Percentiles rank a stretch among this genome's conserved stretches.
Conservation (phyloP, 2,329 filamentous ascomycete genomes). For the Juglanconis sp. region DNA sequence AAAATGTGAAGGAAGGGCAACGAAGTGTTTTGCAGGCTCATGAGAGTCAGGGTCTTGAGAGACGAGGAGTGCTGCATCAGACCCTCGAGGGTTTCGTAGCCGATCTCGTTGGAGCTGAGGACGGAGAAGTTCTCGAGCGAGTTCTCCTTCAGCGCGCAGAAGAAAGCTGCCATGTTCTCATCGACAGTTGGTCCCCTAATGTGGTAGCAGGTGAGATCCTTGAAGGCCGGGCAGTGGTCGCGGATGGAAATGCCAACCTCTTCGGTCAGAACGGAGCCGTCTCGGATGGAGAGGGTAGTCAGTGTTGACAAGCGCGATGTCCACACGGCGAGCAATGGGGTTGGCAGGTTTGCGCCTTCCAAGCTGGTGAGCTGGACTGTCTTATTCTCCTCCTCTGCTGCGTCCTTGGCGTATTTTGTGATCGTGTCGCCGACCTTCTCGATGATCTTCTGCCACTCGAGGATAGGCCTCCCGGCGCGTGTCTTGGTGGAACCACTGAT, state of each 20-base stretch:
- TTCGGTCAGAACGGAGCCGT: conserved; percentile 57
- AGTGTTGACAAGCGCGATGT: conserved; percentile 56
- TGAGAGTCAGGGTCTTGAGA: conserved; percentile 30
- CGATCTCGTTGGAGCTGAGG: conserved; percentile 53
- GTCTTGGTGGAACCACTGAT: conserved; percentile 22
- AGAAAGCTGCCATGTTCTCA: conserved; percentile 54
- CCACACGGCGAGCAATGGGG: conserved; percentile 54
- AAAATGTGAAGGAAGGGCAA: conserved; percentile 30
- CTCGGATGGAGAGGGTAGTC: conserved; percentile 56
- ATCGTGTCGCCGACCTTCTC: conserved; percentile 55
- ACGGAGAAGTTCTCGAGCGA: conserved; percentile 58
- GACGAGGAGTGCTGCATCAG: conserved; percentile 41
- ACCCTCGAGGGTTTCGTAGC: conserved; percentile 52
- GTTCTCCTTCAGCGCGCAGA: conserved; percentile 53
- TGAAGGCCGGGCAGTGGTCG: conserved; percentile 58
- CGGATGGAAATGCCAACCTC: conserved; percentile 53
- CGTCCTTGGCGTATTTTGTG: conserved; percentile 44
- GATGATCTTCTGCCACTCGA: conserved; percentile 36
- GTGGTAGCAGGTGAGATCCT: conserved; percentile 55
- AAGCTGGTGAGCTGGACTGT: conserved; percentile 55
- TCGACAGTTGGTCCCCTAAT: conserved; percentile 48
- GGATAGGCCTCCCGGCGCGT: conserved; percentile 19
- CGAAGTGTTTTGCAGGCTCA: conserved; percentile 26
- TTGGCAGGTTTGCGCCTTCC: conserved; percentile 48
- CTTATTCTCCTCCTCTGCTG: conserved; percentile 39